Conservation (phyloP, 495 filamentous ascomycete genomes). For the Neurospora africana region DNA sequence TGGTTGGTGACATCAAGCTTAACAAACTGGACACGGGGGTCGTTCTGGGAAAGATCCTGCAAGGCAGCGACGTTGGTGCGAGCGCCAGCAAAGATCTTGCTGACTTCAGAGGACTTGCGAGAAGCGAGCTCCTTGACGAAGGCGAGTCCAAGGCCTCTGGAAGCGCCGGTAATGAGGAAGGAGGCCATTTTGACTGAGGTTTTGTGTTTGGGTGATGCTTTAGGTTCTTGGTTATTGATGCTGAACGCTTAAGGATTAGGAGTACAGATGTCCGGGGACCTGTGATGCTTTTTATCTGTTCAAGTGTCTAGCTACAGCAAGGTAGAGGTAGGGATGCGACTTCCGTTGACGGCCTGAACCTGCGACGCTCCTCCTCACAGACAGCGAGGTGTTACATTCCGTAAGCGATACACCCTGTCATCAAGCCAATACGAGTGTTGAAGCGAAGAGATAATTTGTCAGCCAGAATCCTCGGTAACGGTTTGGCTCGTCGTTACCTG, state of each 20-base stretch:
- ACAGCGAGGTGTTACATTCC: no score
- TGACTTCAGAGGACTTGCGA: constrained; percentile 19
- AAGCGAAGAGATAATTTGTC: background rate
- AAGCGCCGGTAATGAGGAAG: constrained; percentile 31
- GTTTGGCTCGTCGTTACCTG: no score
- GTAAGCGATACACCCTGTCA: background rate
- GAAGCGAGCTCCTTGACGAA: constrained; percentile 22
- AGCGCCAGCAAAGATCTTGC: background rate
- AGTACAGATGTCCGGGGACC: background rate
- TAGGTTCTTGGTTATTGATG: no score
- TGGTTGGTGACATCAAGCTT: constrained; percentile 21
- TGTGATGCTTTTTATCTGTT: background rate
- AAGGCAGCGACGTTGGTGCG: constrained; percentile 14
- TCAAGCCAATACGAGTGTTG: background rate
- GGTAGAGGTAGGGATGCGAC: no score
- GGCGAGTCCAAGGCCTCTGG: constrained; percentile 31
- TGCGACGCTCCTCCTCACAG: no score
- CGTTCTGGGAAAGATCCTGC: constrained; percentile 15
- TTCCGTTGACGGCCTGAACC: no score
- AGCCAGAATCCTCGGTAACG: background rate
- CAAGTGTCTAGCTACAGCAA: no score
- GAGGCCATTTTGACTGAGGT: background rate
- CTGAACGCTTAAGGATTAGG: no score
- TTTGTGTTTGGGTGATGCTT: no score
- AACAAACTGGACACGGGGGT: constrained; percentile 18